These are phyloP conservation scores for Silene uniflora DNA, from an alignment of 148 eudicot species.

Conservation along the genomic window DNA sequence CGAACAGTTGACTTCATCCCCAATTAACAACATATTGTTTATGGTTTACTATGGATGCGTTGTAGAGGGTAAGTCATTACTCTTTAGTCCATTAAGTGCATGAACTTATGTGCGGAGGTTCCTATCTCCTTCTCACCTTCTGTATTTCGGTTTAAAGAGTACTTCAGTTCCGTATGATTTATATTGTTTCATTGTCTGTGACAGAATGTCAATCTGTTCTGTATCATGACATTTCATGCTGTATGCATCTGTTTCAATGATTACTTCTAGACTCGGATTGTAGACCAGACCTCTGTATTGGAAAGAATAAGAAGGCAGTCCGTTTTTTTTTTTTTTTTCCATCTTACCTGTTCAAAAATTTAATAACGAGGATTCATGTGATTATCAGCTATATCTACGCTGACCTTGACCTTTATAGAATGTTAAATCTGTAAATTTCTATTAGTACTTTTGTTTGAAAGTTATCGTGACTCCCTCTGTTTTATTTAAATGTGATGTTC, in stretches of 20 bases:
- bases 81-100: background rate
- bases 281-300: no score
- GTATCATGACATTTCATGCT: background rate
- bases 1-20: conserved; percentile 78
- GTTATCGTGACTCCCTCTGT: no score
- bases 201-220: background rate
- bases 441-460: no score
- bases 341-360: no score
- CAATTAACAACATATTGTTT: conserved; percentile 78
- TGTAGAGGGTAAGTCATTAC: conserved; percentile 56
- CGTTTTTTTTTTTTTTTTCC: no score
- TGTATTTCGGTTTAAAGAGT: background rate
- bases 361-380: no score
- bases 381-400: no score
- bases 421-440: no score
- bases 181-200: conserved; percentile 4
- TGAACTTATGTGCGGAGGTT: background rate
- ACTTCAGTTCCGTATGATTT: background rate
- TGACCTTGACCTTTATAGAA: no score
- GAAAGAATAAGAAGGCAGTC: no score
- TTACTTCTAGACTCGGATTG: background rate
- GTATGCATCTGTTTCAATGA: background rate
- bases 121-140: background rate
- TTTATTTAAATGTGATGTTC: no score
- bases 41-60: conserved; percentile 75